phyloP scores from a whole-genome alignment of 352 stramenopile genomes.

The Chrysophaeum taylorii region DNA sequence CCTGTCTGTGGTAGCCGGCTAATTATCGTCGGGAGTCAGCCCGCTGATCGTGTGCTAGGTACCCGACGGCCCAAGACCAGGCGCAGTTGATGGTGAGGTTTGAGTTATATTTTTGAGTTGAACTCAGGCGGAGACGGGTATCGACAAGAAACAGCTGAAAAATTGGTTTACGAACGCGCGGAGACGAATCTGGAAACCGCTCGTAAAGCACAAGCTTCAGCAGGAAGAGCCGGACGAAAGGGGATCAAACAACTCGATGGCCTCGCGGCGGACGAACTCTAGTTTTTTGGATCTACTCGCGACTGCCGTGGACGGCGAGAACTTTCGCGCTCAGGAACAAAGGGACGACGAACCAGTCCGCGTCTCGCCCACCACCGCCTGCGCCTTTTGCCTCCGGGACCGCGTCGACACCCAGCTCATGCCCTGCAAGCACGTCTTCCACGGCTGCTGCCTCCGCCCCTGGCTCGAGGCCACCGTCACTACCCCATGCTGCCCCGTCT shows the following conservation, averaged over 20 bases:
- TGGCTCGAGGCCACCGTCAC: slow-evolving; percentile 15
- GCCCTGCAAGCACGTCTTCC: slow-evolving; percentile 21
- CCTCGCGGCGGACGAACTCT: too few species aligned
- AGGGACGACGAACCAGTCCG: too few species aligned
- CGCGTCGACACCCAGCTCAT: slow-evolving; percentile 18
- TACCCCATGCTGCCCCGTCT: slow-evolving; percentile 11
- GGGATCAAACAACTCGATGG: too few species aligned
- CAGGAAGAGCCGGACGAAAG: too few species aligned
- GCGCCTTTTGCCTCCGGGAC: slow-evolving; percentile 7
- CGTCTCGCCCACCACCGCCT: not conserved
- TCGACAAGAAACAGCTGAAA: slow-evolving; percentile 31
- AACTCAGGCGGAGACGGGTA: slow-evolving; percentile 20
- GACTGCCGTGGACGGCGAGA: too few species aligned
- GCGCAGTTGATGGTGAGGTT: slow-evolving; percentile 17
- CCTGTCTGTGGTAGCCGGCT: too few species aligned
- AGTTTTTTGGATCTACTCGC: too few species aligned
- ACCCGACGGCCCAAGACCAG: slow-evolving; percentile 23
- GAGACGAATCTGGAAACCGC: slow-evolving; percentile 26
- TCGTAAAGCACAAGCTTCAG: not conserved
- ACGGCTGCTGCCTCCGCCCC: slow-evolving; percentile 17
- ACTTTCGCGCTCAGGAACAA: too few species aligned
- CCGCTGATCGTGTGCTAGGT: not conserved
- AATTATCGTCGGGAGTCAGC: too few species aligned
- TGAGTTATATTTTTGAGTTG: too few species aligned
- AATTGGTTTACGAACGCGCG: slow-evolving; percentile 34